Conservation (phyloP, 73 alveolate species). For the Symbiodinium pilosum region DNA sequence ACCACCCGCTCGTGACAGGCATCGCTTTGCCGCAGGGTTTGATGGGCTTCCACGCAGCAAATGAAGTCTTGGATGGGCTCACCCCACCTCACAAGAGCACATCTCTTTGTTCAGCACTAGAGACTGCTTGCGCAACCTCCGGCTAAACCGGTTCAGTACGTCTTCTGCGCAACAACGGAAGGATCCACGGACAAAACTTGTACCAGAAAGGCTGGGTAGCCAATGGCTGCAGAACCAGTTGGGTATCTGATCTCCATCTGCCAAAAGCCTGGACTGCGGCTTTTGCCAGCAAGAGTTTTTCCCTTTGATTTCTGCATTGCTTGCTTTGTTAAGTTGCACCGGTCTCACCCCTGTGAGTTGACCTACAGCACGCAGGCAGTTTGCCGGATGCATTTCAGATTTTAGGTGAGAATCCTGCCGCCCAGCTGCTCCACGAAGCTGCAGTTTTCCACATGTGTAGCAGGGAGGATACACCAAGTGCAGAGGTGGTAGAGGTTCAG, state of each 20-base stretch:
- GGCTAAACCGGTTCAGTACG: no score
- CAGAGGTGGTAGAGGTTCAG: constrained; percentile 5
- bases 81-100: not conserved
- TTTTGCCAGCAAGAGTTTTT: no score
- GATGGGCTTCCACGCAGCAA: not conserved
- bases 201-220: no score
- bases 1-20: no score
- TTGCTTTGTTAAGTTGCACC: no score
- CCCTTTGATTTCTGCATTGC: not conserved
- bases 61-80: not conserved
- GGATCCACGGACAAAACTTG: no score
- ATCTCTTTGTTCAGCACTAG: no score
- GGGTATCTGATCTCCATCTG: not conserved
- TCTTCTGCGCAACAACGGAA: no score
- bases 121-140: not conserved
- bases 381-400: no score
- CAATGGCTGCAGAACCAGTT: not conserved
- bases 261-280: not conserved
- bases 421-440: not conserved
- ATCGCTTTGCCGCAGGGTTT: not conserved
- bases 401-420: no score
- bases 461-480: not conserved
- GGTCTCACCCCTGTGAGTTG: no score
- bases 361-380: no score
- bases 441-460: not conserved